Percentiles rank a stretch among this genome's conserved stretches.
These are phyloP conservation scores for Albugo laibachii DNA, from an alignment of 352 stramenopile species.

Conservation along the genomic window DNA sequence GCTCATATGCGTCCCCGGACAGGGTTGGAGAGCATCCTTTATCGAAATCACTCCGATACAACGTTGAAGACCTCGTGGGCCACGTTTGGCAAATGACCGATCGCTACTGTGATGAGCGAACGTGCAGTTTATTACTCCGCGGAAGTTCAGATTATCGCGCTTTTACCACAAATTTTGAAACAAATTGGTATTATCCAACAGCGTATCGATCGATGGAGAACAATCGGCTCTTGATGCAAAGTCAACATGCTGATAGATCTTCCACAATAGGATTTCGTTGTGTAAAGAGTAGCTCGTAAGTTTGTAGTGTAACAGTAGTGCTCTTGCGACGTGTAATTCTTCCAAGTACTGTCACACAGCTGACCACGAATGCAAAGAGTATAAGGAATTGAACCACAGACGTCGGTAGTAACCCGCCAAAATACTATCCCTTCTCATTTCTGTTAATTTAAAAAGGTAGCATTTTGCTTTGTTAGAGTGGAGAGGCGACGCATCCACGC, in stretches of 20 bases:
- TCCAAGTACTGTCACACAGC: too few relatives aligned
- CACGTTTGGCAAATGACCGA: slow-evolving; percentile 80
- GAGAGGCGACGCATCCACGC: too few relatives aligned
- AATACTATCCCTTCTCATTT: too few relatives aligned
- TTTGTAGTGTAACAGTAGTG: too few relatives aligned
- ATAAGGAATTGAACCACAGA: too few relatives aligned
- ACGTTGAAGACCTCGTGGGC: slow-evolving; percentile 56
- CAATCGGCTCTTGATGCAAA: slow-evolving; percentile 57
- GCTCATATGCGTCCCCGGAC: slow-evolving; percentile 16
- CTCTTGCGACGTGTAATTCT: too few relatives aligned
- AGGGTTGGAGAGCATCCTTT: slow-evolving; percentile 26
- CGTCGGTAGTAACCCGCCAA: too few relatives aligned
- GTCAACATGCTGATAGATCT: slow-evolving; percentile 51
- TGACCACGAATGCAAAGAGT: too few relatives aligned
- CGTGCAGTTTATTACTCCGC: slow-evolving; percentile 53
- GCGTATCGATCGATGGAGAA: slow-evolving; percentile 34
- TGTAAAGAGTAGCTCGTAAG: slow-evolving; percentile 12
- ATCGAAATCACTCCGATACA: slow-evolving; percentile 21
- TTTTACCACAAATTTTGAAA: slow-evolving; percentile 42
- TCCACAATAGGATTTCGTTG: slow-evolving; percentile 61
- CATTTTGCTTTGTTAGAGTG: too few relatives aligned
- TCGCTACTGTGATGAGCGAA: slow-evolving; percentile 60
- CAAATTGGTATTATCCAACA: slow-evolving; percentile 77
- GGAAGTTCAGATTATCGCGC: slow-evolving; percentile 57
- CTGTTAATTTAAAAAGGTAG: too few relatives aligned